These are phyloP conservation scores for Pseudogymnoascus sp. DNA, from an alignment of 2,329 filamentous ascomycete species.

Conservation along the genomic window DNA sequence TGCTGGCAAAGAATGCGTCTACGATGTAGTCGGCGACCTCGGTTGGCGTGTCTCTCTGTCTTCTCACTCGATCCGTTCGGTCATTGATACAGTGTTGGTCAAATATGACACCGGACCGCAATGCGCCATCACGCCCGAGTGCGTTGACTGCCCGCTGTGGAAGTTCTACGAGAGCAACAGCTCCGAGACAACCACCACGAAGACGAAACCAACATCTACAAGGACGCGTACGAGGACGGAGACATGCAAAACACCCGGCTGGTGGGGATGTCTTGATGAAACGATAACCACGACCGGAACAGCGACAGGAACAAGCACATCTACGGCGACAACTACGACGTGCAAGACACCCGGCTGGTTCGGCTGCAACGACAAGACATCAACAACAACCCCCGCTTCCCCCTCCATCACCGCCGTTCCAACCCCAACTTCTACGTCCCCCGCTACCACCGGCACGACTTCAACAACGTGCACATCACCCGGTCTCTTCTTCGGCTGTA, in stretches of 20 bases:
- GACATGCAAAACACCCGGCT: constrained; percentile 85
- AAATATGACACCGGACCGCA: constrained; percentile 73
- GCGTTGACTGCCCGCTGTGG: constrained; percentile 86
- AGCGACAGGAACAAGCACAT: constrained; percentile 21
- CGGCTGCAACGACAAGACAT: constrained; percentile 41
- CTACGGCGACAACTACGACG: constrained; percentile 28
- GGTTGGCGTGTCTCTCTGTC: constrained; percentile 88
- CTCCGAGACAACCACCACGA: constrained; percentile 61
- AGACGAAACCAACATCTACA: constrained; percentile 34
- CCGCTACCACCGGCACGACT: constrained; percentile 19
- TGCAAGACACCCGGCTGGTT: constrained; percentile 40
- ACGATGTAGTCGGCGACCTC: constrained; percentile 85
- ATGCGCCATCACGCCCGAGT: constrained; percentile 69
- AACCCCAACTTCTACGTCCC: constrained; percentile 22
- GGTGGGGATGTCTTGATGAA: constrained; percentile 52
- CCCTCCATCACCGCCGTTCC: constrained; percentile 22
- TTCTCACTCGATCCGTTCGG: constrained; percentile 80
- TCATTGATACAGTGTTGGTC: constrained; percentile 80
- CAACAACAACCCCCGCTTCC: constrained; percentile 31
- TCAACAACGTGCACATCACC: constrained; percentile 32
- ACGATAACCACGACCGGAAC: constrained; percentile 22
- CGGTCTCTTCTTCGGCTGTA: constrained; percentile 39
- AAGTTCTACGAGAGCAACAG: constrained; percentile 92
- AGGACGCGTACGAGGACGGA: constrained; percentile 63
- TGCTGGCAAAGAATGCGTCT: constrained; percentile 77